These are phyloP conservation scores for Panicum miliaceum DNA, from an alignment of 176 grass and related monocot genomes.

Conservation along the genomic window DNA sequence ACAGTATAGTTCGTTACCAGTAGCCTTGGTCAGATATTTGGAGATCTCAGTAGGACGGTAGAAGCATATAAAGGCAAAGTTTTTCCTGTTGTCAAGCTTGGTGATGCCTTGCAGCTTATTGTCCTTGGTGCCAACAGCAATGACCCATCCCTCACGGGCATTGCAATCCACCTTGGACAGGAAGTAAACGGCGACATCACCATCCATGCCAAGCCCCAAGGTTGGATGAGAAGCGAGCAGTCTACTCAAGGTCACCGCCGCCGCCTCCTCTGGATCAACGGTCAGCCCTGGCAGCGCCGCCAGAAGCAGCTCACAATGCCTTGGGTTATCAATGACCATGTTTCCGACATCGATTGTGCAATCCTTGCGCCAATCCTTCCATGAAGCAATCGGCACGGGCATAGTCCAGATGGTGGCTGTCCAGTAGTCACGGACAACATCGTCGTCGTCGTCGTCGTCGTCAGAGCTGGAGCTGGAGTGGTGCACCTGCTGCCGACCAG, in stretches of 20 bases:
- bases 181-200: neutral
- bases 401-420: constrained; percentile 3
- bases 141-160: neutral
- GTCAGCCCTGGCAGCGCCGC: too few relatives aligned
- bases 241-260: neutral
- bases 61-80: neutral
- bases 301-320: neutral
- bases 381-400: neutral
- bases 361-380: constrained; percentile 10
- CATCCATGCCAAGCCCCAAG: neutral
- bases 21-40: neutral
- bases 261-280: neutral
- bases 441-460: neutral
- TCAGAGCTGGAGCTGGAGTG: neutral
- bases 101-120: neutral
- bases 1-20: neutral
- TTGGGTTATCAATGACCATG: neutral
- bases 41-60: neutral
- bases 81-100: constrained; percentile 3
- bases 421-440: neutral
- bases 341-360: neutral
- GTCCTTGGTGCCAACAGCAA: neutral
- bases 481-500: too few relatives aligned
- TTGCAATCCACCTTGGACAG: neutral
- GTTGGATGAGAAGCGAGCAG: neutral